phyloP scores from a whole-genome alignment of 1,284 basidiomycete species.

The Blastosporella zonata region DNA sequence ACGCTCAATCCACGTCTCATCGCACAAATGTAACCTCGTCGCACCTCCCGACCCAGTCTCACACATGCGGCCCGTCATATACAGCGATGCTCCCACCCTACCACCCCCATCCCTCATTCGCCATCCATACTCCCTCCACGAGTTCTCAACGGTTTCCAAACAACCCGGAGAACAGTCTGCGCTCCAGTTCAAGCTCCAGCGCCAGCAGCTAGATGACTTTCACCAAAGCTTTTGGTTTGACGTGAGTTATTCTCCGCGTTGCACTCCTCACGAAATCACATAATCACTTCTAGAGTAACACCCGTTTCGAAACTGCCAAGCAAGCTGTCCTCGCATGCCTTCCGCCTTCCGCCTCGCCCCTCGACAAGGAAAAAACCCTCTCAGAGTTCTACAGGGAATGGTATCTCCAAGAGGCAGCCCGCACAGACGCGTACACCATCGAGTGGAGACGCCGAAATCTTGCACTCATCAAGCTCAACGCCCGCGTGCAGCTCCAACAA shows the following conservation, averaged over 20 bases:
- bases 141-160: conserved; percentile 46
- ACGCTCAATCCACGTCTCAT: conserved; percentile 43
- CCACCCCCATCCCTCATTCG: conserved; percentile 30
- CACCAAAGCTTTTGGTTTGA: conserved; percentile 77
- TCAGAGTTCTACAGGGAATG: conserved; percentile 70
- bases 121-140: conserved; percentile 73
- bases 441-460: conserved; percentile 64
- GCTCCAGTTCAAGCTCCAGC: conserved; percentile 65
- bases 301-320: conserved; percentile 67
- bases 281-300: conserved; percentile 53
- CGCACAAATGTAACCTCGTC: conserved; percentile 44
- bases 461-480: conserved; percentile 49
- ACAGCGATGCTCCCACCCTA: conserved; percentile 49
- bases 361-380: conserved; percentile 61
- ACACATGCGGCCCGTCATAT: conserved; percentile 73
- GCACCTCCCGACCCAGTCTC: conserved; percentile 74
- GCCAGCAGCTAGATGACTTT: conserved; percentile 66
- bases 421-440: conserved; percentile 54
- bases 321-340: conserved; percentile 54
- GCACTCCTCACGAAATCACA: conserved; percentile 6
- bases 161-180: conserved; percentile 40
- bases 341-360: conserved; percentile 43
- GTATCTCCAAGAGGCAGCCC: conserved; percentile 61
- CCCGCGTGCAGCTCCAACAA: conserved; percentile 48
- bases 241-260: conserved; percentile 40